Evolutionary conservation across 495 filamentous ascomycete species (phyloP), one percentile per base, ranked within the genome.

Genomic region (Parathielavia hyrcaniae): DNA sequence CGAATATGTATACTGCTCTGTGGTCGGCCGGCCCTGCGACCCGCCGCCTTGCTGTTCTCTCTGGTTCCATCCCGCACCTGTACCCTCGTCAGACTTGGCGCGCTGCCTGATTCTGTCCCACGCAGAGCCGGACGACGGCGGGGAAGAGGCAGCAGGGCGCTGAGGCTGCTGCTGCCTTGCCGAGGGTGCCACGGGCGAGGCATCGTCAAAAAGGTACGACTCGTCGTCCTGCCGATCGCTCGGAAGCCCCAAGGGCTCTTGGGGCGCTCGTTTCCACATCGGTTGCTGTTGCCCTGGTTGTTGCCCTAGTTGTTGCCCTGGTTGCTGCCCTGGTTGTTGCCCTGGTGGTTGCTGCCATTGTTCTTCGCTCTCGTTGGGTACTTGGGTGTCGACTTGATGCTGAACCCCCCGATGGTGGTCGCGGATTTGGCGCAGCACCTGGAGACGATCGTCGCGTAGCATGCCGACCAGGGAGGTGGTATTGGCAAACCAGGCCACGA

Each of bases 101-200:
- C 30, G 35, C 50, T 72, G 61, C 38, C 75, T 66, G 44, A 78
- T 53, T 16, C 69, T 68, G 13, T 70, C 73, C 75, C 75, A 78
- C 17, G 71, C 52, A 19, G 73, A 74, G 8, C 61, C 41, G 39
- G 45, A 32, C 11, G 53, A 0, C 7, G 43, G n/a, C 8, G 50
- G 44, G 16, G 55, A n/a, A n/a, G 45, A 22, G 16, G 55, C 19
- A n/a, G 45, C 16, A 6, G 9, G 5, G 17, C 14, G 14, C 23
- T 30, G 50, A 22, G 54, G 54, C 6, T 12, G 22, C 6, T 12
- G 22, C 7, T 57, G 38, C 8, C 51, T 40, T 52, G 69, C 16
- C 1, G 71, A 45, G 7, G 59, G 61, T 1, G 73, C 61, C 8
- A 75, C 65, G 34, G 73, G 75, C 13, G 75, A 76, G 32, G 70